Base-by-base conservation (phyloP, 1,139 yeast species). In the Zygoascus meyerae region DNA sequence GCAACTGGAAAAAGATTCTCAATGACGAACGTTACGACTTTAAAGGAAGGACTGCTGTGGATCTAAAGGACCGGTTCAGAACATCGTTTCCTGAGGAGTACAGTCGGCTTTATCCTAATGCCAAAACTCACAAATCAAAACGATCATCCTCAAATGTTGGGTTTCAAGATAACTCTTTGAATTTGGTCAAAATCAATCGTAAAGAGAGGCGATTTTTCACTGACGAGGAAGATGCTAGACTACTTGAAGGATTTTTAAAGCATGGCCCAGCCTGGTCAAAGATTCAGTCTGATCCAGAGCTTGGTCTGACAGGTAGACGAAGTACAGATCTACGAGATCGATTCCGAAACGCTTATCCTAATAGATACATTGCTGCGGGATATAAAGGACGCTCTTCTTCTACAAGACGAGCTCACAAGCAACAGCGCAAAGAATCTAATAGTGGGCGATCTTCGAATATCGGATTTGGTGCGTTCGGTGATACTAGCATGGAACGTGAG, bases 221-320 rank as follows among this genome's bases (percentile, higher is more conserved):
- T 0, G 65, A 75, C 2, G 86, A 77, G 45, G 98, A 92, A 64
- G 97, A 92, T 66, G 78, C 74, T 33, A 70, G 74, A 37, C 69
- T 92, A 40, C 65, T 86, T 29, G 71, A 73, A 48, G 94, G 95
- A 1, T 86, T 79, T 63, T 69, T 76, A 47, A 75, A 73, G 56
- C 80, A 78, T 62, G 97, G 97, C 0, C 77, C 96, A 0, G 78
- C 85, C 31, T 92, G 98, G 98, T 84, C 87, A 52, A 83, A 83
- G 61, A 92, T 92, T 33, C 74, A 70, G 54, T 63, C 70, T 12
- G 74, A 70, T 52, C 63, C 64, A 37, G 53, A 58, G 15, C 57
- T 71, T 40, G 62, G 65, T 11, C 59, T 71, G 32, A 56, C 57
- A 37, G 68, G 64, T 43, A 62, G 74, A 35, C 66, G 74, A 33